Evolutionary conservation across 2,329 filamentous ascomycete species (phyloP).

Genomic region (Epichloe brachyelytri): DNA sequence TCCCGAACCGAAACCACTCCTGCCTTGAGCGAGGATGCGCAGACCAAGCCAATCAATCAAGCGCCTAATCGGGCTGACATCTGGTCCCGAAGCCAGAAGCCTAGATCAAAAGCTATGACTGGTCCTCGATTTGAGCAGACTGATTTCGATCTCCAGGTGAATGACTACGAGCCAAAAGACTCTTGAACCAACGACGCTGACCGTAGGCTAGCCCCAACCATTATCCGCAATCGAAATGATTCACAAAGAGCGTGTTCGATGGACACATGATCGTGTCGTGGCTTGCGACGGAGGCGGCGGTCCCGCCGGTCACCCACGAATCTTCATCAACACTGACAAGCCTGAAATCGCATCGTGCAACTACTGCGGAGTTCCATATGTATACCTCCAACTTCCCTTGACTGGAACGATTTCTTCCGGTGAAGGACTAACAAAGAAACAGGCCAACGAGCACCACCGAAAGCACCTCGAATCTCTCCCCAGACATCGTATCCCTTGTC

Average conservation of each 20-base stretch:
- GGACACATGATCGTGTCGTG: conserved; percentile 72
- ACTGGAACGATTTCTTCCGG: neutral
- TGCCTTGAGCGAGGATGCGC: conserved; percentile 28
- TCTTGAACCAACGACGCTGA: conserved; percentile 9
- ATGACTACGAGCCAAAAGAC: conserved; percentile 32
- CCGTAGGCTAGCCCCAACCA: conserved; percentile 58
- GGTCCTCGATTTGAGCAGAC: conserved; percentile 97
- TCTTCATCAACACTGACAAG: conserved; percentile 98
- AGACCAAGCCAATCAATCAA: conserved; percentile 48
- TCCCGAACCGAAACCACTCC: conserved; percentile 27
- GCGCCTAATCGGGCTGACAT: conserved; percentile 71
- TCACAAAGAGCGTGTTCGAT: conserved; percentile 87
- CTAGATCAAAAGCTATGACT: conserved; percentile 72
- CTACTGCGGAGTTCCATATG: conserved; percentile 90
- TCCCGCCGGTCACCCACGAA: conserved; percentile 74
- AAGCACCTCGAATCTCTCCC: conserved; percentile 73
- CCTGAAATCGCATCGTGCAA: conserved; percentile 80
- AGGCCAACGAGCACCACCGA: conserved; percentile 88
- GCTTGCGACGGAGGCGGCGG: conserved; percentile 89
- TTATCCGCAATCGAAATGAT: conserved; percentile 88
- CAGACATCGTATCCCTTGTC: conserved; percentile 69
- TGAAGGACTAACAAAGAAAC: neutral
- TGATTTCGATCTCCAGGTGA: conserved; percentile 81
- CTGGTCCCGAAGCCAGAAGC: conserved; percentile 80
- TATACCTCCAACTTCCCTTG: conserved; percentile 35